Evolutionary conservation across 148 eudicot species (phyloP).

Genomic region (Oxyria digyna): DNA sequence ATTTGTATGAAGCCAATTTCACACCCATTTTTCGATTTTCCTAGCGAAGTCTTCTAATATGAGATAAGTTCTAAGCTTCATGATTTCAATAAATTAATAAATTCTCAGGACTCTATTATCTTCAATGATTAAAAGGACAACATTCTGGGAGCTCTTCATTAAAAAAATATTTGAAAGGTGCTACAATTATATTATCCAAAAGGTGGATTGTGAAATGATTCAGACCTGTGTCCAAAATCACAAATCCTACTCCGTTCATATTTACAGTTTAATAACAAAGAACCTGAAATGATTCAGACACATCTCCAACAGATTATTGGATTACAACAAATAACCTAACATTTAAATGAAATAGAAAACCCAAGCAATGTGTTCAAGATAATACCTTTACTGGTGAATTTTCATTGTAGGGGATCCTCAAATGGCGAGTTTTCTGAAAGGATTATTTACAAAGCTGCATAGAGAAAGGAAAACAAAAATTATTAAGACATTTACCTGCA

Average conservation of each 20-base stretch:
- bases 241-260: neutral
- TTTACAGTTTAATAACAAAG: neutral
- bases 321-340: neutral
- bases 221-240: neutral
- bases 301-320: neutral
- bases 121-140: neutral
- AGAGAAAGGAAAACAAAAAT: constrained; percentile 3
- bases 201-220: neutral
- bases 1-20: neutral
- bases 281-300: neutral
- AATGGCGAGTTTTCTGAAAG: constrained; percentile 85
- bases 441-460: constrained; percentile 91
- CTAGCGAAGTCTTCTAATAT: neutral
- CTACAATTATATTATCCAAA: neutral
- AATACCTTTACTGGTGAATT: constrained; percentile 92
- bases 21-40: neutral
- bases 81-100: neutral
- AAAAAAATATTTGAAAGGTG: neutral
- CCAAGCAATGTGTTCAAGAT: neutral
- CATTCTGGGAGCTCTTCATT: neutral
- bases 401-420: constrained; percentile 95
- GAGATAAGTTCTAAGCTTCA: neutral
- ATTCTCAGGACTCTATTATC: neutral
- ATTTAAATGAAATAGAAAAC: too few relatives aligned
- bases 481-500: neutral